Evolutionary conservation across 768 basidiomycete species (phyloP), one percentile per base, ranked within the genome.

Genomic region (Tephrocybe sp.): DNA sequence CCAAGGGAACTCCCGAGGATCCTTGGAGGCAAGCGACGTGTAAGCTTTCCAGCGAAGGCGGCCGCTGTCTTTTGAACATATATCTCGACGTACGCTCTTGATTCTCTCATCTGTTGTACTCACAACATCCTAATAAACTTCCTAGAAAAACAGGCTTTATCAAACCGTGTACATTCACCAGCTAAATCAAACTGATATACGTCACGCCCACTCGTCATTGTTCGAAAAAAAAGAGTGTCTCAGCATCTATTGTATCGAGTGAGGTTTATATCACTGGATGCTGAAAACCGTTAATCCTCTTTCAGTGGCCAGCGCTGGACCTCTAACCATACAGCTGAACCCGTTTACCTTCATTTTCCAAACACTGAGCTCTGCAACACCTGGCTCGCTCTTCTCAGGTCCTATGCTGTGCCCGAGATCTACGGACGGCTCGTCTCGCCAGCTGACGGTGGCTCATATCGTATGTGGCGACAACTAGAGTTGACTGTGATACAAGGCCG

Each of bases 401-500:
- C 91, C 3, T 92, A 88, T 66, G 85, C 93, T 11, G 77, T 78
- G 45, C 86, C 90, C 1, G 91, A 93, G 66, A 81, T 87, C 48
- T 90, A 91, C 62, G 90, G 86, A 28, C 73, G 75, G 57, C 70
- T 76, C 63, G 72, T 76, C 57, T 72, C 73, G 33, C 74, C 80
- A 18, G 61, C 67, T 45, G 84, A 85, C 53, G 88, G 86, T 37
- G 90, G 90, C 6, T 80, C 88, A 10, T 92, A 90, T 68, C 84
- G 92, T 48, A 88, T 93, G 81, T 93, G 89, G 88, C 78, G 93
- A 45, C 87, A 89, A 64, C 76, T 93, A 20, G 83, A 89, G 55
- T 71, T 93, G 21, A 79, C 80, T 25, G 74, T 91, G 48, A 73
- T 86, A 33, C 86, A 90, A 67, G 90, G 84, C 11, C 82, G 90